These are phyloP conservation scores for Camellia japonica DNA, from an alignment of 148 eudicot genomes.

Conservation along the genomic window DNA sequence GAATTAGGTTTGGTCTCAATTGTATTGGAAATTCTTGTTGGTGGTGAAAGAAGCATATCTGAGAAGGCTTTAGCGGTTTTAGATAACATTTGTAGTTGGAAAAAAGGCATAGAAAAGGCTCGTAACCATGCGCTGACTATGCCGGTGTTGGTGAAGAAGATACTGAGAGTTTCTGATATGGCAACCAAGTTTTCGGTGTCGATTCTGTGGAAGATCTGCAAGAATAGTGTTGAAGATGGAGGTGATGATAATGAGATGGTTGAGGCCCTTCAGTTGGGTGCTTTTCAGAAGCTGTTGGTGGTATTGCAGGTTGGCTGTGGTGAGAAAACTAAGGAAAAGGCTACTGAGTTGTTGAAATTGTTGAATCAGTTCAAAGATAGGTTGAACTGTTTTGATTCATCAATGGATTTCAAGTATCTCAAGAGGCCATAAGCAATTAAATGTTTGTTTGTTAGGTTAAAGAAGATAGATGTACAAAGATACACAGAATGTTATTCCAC, in stretches of 20 bases:
- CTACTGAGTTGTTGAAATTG: constrained; percentile 56
- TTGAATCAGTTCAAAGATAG: constrained; percentile 42
- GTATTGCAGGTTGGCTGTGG: constrained; percentile 58
- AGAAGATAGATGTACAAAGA: too few relatives aligned
- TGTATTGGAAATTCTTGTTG: constrained; percentile 53
- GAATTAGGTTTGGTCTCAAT: constrained; percentile 44
- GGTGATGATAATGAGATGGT: constrained; percentile 14
- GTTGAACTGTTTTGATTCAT: constrained; percentile 47
- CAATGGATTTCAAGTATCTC: constrained; percentile 29
- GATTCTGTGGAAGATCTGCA: constrained; percentile 44
- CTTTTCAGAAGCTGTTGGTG: constrained; percentile 55
- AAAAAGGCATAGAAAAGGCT: too few relatives aligned
- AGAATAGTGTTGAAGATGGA: constrained; percentile 26
- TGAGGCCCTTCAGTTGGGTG: constrained; percentile 54
- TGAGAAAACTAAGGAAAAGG: constrained; percentile 50
- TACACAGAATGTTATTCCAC: too few relatives aligned
- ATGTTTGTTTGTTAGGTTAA: too few relatives aligned
- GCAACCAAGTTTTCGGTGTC: too few relatives aligned
- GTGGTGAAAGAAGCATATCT: constrained; percentile 43
- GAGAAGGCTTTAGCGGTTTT: constrained; percentile 46
- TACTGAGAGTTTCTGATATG: too few relatives aligned
- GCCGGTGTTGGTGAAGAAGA: too few relatives aligned
- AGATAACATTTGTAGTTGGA: constrained; percentile 25
- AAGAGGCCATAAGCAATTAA: background rate
- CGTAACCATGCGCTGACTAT: too few relatives aligned